Conservation (phyloP, 306 rosid genomes). For the Dalbergia oliveri region DNA sequence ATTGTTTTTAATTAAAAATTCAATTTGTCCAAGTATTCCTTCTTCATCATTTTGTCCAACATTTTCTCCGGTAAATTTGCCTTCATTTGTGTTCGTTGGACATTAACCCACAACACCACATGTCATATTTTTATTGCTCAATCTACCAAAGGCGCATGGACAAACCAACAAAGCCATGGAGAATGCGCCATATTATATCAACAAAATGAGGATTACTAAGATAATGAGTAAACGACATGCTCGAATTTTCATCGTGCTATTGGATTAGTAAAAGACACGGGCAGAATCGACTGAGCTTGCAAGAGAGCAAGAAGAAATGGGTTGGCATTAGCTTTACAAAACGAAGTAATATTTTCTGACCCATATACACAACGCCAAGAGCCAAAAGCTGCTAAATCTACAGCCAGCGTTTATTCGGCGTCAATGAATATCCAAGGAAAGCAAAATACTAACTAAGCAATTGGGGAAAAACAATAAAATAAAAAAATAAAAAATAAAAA, state of each 20-base stretch:
- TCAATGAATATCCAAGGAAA: constrained; percentile 46
- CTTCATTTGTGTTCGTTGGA: no score
- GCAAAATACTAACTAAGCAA: constrained; percentile 1
- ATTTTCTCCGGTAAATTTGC: no score
- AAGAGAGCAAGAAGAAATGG: constrained; percentile 19
- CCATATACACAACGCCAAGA: constrained; percentile 52
- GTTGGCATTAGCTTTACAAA: constrained; percentile 37
- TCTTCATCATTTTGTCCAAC: no score
- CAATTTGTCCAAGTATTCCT: no score
- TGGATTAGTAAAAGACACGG: not conserved
- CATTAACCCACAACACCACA: no score
- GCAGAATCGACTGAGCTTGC: not conserved
- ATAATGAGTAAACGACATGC: not conserved
- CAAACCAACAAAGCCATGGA: no score
- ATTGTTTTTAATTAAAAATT: no score
- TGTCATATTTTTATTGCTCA: no score
- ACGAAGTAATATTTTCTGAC: constrained; percentile 29
- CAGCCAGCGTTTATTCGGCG: constrained; percentile 59
- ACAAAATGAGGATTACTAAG: no score
- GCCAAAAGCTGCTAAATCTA: constrained; percentile 56
- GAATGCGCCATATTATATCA: no score
- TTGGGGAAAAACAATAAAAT: not conserved
- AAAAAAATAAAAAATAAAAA: constrained; percentile 17
- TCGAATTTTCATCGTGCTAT: not conserved
- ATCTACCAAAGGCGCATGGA: no score